phyloP scores from a whole-genome alignment of 179 eudicot genomes.

The Sideroxylon spinosum region DNA sequence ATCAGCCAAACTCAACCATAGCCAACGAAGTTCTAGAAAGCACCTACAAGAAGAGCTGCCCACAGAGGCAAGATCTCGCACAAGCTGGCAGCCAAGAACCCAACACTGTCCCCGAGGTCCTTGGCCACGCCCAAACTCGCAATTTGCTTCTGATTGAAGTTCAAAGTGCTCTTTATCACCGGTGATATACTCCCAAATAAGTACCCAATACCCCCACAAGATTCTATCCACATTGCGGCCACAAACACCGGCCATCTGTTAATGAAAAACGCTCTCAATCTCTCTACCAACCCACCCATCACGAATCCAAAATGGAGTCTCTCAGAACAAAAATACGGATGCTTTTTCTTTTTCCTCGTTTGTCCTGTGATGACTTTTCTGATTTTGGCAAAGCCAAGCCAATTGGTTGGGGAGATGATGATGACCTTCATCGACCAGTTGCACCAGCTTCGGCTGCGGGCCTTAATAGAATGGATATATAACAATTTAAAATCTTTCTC shows the following conservation, averaged over 20 bases:
- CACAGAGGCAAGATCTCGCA: constrained; percentile 82
- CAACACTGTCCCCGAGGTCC: constrained; percentile 94
- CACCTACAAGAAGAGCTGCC: constrained; percentile 86
- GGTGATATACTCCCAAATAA: constrained; percentile 95
- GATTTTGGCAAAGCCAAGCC: too few relatives aligned
- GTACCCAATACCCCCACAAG: constrained; percentile 89
- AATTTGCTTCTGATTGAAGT: constrained; percentile 75
- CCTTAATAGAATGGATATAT: too few relatives aligned
- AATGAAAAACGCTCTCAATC: constrained; percentile 47
- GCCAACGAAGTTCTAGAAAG: constrained; percentile 75
- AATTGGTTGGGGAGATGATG: too few relatives aligned
- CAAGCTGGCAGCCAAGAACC: constrained; percentile 82
- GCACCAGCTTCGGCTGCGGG: too few relatives aligned
- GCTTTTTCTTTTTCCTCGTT: too few relatives aligned
- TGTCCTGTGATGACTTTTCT: too few relatives aligned
- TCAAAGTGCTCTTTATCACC: constrained; percentile 56
- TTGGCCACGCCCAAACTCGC: constrained; percentile 91
- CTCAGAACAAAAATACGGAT: too few relatives aligned
- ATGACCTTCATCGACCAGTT: too few relatives aligned
- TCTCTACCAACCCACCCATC: constrained; percentile 48
- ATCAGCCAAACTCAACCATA: constrained; percentile 93
- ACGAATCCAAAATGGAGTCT: not conserved
- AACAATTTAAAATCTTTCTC: too few relatives aligned
- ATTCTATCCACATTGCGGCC: constrained; percentile 96
- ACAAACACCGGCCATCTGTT: constrained; percentile 95